These are phyloP conservation scores for Mycena albidolilacea DNA, from an alignment of 768 basidiomycete genomes.

Conservation along the genomic window DNA sequence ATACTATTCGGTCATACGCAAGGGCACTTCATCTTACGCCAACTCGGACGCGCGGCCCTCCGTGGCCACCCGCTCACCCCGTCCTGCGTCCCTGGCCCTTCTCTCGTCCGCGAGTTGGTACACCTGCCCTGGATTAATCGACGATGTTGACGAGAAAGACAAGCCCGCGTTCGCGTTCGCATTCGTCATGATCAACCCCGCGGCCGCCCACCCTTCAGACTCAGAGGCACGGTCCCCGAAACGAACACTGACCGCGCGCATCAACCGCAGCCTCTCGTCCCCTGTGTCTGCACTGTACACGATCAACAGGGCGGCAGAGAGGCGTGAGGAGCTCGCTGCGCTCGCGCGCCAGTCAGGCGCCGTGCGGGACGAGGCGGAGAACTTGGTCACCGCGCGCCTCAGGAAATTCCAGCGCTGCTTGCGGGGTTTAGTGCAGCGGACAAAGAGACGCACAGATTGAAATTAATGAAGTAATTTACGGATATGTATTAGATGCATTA, in stretches of 20 bases:
- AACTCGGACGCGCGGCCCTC: conserved; percentile 22
- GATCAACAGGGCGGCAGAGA: conserved; percentile 26
- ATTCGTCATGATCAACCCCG: conserved; percentile 21
- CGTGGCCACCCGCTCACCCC: conserved; percentile 1
- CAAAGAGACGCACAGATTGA: not conserved
- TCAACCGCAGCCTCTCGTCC: conserved; percentile 21
- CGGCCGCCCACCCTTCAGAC: not conserved
- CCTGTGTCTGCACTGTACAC: conserved; percentile 23
- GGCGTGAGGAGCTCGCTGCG: conserved; percentile 25
- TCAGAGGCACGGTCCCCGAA: not conserved
- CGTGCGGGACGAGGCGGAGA: not conserved
- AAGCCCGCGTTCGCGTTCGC: not conserved
- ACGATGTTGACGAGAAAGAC: not conserved
- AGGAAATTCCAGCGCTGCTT: conserved; percentile 13
- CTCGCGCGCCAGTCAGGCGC: conserved; percentile 13
- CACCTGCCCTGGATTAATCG: not conserved
- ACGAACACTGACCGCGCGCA: conserved; percentile 21
- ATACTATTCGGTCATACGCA: conserved; percentile 30
- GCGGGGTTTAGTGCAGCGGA: conserved; percentile 9
- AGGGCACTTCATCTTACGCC: conserved; percentile 3
- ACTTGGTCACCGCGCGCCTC: not conserved
- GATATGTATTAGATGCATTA: conserved; percentile 21
- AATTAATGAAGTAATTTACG: conserved; percentile 13
- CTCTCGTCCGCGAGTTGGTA: not conserved
- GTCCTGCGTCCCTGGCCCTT: conserved; percentile 11